Conservation (phyloP, 73 alveolate species). For the Paramecium sexaurelia region DNA sequence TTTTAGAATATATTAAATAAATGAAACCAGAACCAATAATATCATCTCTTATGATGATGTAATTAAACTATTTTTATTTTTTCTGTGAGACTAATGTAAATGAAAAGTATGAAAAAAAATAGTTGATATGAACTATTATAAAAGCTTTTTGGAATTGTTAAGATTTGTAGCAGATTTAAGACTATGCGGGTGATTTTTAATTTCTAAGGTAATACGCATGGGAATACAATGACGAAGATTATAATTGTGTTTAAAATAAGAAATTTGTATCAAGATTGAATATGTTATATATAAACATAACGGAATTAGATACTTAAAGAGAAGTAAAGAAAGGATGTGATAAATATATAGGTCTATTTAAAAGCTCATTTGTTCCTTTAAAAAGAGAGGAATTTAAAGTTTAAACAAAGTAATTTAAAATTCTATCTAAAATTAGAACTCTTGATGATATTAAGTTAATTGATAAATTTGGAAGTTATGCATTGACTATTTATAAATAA, state of each 20-base stretch:
- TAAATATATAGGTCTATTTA: constrained; percentile 83
- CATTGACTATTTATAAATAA: constrained; percentile 56
- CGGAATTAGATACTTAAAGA: constrained; percentile 85
- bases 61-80: constrained; percentile 94
- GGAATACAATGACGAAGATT: constrained; percentile 82
- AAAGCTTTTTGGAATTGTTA: constrained; percentile 88
- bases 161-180: constrained; percentile 96
- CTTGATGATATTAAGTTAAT: constrained; percentile 84
- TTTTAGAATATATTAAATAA: constrained; percentile 57
- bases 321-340: constrained; percentile 88
- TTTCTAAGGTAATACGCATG: constrained; percentile 81
- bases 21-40: constrained; percentile 68
- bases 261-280: constrained; percentile 92
- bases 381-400: constrained; percentile 78
- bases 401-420: not conserved
- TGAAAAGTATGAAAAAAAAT: not conserved
- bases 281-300: constrained; percentile 77
- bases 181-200: constrained; percentile 95
- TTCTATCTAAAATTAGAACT: constrained; percentile 64
- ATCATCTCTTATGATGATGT: constrained; percentile 76
- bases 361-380: constrained; percentile 85
- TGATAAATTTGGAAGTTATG: constrained; percentile 77
- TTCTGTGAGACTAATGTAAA: constrained; percentile 84
- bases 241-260: constrained; percentile 90
- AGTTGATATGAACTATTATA: constrained; percentile 52